Percentiles rank a stretch among this genome's conserved stretches.
Evolutionary conservation across 139 green algal species (phyloP).

Genomic region (Mesotaenium endlicherianum): DNA sequence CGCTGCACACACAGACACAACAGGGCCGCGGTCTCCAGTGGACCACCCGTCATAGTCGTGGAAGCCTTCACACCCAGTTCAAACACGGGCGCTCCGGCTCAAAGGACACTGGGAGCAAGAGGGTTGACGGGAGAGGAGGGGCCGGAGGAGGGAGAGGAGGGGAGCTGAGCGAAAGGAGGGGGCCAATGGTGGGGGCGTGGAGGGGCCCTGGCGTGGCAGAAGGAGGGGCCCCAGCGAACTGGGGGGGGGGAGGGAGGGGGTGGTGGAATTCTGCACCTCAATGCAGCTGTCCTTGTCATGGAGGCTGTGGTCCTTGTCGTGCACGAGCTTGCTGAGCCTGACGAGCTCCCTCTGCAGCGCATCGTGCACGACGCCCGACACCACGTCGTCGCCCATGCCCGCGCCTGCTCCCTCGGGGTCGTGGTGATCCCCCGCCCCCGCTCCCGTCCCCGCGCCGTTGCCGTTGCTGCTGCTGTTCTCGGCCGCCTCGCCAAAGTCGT

Average conservation of each 20-base stretch:
- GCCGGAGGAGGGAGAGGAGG: background rate
- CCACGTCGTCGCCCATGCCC: background rate
- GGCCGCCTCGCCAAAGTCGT: slow-evolving; percentile 10
- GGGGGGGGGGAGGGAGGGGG: too few relatives aligned
- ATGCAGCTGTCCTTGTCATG: slow-evolving; percentile 49
- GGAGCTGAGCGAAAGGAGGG: background rate
- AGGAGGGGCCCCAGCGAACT: background rate
- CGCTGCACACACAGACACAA: too few relatives aligned
- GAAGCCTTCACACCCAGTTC: too few relatives aligned
- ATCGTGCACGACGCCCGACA: slow-evolving; percentile 37
- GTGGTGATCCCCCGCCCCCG: background rate
- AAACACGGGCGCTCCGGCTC: too few relatives aligned
- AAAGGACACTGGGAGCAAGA: background rate
- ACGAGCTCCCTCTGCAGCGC: slow-evolving; percentile 40
- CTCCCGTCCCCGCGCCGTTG: background rate
- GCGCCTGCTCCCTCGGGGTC: background rate
- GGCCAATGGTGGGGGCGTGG: background rate
- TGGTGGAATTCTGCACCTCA: slow-evolving; percentile 7
- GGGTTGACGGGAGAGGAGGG: background rate
- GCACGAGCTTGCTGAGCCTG: background rate
- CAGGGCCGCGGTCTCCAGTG: too few relatives aligned
- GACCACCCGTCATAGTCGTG: too few relatives aligned
- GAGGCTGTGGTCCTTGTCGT: slow-evolving; percentile 41
- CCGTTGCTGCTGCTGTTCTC: too few relatives aligned
- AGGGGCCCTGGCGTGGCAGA: background rate